phyloP scores from a whole-genome alignment of 257 asterid species.

The Solanum peruvianum region DNA sequence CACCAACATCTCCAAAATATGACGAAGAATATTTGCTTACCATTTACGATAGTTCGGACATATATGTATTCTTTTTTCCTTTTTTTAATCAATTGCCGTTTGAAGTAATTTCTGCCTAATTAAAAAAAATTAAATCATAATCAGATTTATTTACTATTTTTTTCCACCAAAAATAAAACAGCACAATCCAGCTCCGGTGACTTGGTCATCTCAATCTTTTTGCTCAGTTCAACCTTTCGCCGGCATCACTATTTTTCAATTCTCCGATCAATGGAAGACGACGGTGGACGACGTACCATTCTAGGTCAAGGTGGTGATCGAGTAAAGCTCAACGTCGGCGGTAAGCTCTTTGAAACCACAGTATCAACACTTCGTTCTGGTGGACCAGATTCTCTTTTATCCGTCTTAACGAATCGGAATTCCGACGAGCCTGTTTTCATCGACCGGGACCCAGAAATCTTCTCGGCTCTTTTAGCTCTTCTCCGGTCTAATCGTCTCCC shows the following conservation, averaged over 20 bases:
- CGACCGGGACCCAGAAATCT: slow-evolving; percentile 93
- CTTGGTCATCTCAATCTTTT: background rate
- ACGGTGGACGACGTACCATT: slow-evolving; percentile 3
- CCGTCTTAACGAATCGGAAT: slow-evolving; percentile 52
- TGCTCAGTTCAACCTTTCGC: background rate
- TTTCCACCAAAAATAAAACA: background rate
- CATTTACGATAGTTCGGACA: rapidly evolving
- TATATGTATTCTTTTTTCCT: too few relatives aligned
- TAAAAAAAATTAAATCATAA: too few relatives aligned
- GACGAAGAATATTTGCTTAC: too few relatives aligned
- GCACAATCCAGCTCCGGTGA: background rate
- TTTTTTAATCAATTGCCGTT: background rate
- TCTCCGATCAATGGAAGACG: slow-evolving; percentile 29
- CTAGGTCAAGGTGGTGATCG: slow-evolving; percentile 28
- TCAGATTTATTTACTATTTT: background rate
- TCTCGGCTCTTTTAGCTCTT: slow-evolving; percentile 75
- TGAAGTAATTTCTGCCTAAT: background rate
- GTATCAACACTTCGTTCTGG: slow-evolving; percentile 72
- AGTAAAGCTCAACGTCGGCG: slow-evolving; percentile 91
- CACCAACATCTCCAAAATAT: too few relatives aligned
- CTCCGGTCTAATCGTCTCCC: slow-evolving; percentile 90
- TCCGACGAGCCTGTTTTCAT: slow-evolving; percentile 53
- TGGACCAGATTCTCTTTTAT: slow-evolving; percentile 72
- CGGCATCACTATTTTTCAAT: background rate
- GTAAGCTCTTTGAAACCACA: slow-evolving; percentile 89